These are phyloP conservation scores for Nigrograna mackinnonii DNA, from an alignment of 2,329 filamentous ascomycete genomes.

Conservation along the genomic window DNA sequence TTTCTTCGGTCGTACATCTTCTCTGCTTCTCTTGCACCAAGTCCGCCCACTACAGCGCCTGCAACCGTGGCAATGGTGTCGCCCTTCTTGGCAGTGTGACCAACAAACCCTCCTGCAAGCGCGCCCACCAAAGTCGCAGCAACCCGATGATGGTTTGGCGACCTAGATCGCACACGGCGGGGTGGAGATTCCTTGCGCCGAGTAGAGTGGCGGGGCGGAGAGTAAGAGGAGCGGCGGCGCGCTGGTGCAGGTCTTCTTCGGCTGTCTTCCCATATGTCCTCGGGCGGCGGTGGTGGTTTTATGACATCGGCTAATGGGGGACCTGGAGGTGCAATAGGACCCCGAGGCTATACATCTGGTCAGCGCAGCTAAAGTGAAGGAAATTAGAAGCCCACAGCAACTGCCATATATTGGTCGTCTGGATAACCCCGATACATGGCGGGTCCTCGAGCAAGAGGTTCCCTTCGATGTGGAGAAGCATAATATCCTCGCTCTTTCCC, in stretches of 20 bases:
- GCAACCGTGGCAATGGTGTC: constrained; percentile 34
- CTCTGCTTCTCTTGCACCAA: constrained; percentile 31
- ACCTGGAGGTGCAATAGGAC: too few relatives aligned
- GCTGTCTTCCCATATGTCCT: constrained; percentile 9
- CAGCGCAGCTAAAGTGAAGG: too few relatives aligned
- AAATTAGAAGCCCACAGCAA: too few relatives aligned
- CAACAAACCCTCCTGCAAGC: constrained; percentile 36
- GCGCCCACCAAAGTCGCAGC: constrained; percentile 34
- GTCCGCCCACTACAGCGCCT: constrained; percentile 38
- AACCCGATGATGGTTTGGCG: constrained; percentile 25
- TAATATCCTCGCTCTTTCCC: too few relatives aligned
- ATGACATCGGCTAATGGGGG: too few relatives aligned
- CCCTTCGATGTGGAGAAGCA: too few relatives aligned
- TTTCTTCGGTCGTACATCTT: constrained; percentile 25
- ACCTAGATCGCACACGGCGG: constrained; percentile 17
- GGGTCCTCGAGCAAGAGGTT: too few relatives aligned
- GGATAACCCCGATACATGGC: too few relatives aligned
- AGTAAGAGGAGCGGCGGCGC: constrained; percentile 28
- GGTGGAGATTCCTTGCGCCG: too few relatives aligned
- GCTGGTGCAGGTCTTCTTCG: constrained; percentile 20
- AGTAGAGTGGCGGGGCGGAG: constrained; percentile 16
- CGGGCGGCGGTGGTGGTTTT: not conserved
- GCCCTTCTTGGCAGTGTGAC: constrained; percentile 27
- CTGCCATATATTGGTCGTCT: too few relatives aligned
- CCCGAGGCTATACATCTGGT: too few relatives aligned